A percentile compares a stretch with the other conserved stretches of the same genome.
These are phyloP conservation scores for Pulveroboletus sp. DNA, from an alignment of 768 basidiomycete genomes.

Conservation along the genomic window DNA sequence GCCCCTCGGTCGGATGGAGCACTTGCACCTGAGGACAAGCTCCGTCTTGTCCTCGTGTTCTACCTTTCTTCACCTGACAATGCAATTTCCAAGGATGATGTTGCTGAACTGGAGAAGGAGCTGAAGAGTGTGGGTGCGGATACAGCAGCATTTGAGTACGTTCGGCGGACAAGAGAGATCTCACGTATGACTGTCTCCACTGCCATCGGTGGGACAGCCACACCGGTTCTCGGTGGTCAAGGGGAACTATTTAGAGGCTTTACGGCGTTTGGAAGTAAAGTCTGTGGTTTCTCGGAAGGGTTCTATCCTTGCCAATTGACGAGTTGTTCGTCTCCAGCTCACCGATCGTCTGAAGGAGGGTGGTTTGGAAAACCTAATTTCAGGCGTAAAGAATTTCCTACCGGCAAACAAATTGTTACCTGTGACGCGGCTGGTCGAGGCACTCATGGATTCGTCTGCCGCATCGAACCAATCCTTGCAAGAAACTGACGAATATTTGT, in stretches of 20 bases:
- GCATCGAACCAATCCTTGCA: constrained; percentile 92
- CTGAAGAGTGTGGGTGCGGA: constrained; percentile 80
- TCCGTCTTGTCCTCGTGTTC: constrained; percentile 92
- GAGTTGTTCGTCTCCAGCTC: constrained; percentile 46
- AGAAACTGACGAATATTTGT: constrained; percentile 94
- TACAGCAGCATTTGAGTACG: constrained; percentile 83
- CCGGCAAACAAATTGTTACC: constrained; percentile 92
- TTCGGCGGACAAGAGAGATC: constrained; percentile 86
- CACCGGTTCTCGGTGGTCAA: constrained; percentile 64
- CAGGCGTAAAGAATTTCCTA: constrained; percentile 96
- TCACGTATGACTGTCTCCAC: constrained; percentile 83
- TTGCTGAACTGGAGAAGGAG: constrained; percentile 82
- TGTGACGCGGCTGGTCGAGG: constrained; percentile 89
- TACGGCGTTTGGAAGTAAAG: constrained; percentile 85
- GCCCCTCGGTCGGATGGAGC: constrained; percentile 58
- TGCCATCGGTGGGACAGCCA: constrained; percentile 52
- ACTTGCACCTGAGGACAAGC: constrained; percentile 77
- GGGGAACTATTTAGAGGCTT: constrained; percentile 94
- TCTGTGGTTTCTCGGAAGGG: constrained; percentile 33
- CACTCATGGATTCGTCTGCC: constrained; percentile 93
- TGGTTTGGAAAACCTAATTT: constrained; percentile 94
- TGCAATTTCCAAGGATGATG: constrained; percentile 79
- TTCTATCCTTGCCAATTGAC: neutral
- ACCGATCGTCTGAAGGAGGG: constrained; percentile 92
- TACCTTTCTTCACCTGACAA: constrained; percentile 86